These are phyloP conservation scores for Neonectria neomacrospora DNA, from an alignment of 2,329 filamentous ascomycete genomes.

Conservation along the genomic window DNA sequence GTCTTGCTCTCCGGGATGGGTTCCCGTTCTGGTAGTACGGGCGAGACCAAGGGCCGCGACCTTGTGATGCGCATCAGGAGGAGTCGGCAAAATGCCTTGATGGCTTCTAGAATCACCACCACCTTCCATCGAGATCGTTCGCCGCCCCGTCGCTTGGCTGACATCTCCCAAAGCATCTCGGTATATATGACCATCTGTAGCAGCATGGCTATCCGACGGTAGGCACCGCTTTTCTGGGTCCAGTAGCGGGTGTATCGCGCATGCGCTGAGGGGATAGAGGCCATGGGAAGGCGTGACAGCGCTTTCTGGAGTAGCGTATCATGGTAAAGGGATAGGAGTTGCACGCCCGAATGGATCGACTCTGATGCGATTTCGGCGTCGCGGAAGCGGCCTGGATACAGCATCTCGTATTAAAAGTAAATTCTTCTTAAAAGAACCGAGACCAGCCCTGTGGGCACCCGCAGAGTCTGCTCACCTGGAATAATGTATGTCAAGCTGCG, in stretches of 20 bases:
- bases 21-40: conserved; percentile 87
- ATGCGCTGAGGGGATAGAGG: conserved; percentile 67
- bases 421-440: background rate
- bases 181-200: conserved; percentile 95
- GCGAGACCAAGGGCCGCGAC: conserved; percentile 82
- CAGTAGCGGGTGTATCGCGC: conserved; percentile 75
- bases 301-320: conserved; percentile 81
- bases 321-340: conserved; percentile 92
- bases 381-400: conserved; percentile 75
- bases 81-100: conserved; percentile 87
- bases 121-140: conserved; percentile 86
- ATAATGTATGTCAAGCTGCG: conserved; percentile 96
- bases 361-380: conserved; percentile 97
- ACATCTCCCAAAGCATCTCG: conserved; percentile 97
- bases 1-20: conserved; percentile 71
- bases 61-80: conserved; percentile 85
- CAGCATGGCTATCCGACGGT: conserved; percentile 82
- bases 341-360: conserved; percentile 87
- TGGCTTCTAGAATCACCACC: conserved; percentile 82
- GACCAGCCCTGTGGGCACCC: background rate
- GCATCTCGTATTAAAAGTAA: conserved; percentile 20
- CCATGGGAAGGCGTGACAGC: conserved; percentile 67
- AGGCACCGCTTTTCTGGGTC: conserved; percentile 72
- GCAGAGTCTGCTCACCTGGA: conserved; percentile 66
- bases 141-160: conserved; percentile 85